A percentile compares a stretch with the other conserved stretches of the same genome.
Evolutionary conservation across 1,284 basidiomycete genomes (phyloP).

Genomic region (Rugosomyces carneus): DNA sequence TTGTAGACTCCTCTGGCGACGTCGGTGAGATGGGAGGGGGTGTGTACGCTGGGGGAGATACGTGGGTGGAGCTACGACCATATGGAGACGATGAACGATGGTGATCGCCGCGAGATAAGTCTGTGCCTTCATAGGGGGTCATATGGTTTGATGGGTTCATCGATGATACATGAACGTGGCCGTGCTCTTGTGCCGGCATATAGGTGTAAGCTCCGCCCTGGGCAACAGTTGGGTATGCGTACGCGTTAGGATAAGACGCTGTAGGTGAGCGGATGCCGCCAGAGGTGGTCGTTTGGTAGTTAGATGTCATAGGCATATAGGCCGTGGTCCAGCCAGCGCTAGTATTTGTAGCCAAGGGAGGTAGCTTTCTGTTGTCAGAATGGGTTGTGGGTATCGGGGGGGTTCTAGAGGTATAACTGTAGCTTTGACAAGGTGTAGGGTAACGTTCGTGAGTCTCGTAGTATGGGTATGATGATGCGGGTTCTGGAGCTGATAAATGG

Average conservation of each 20-base stretch:
- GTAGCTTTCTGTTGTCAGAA: constrained; percentile 32
- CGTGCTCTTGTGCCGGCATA: constrained; percentile 24
- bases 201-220: constrained; percentile 34
- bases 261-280: constrained; percentile 49
- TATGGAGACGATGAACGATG: constrained; percentile 40
- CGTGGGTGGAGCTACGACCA: constrained; percentile 26
- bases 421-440: constrained; percentile 34
- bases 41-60: constrained; percentile 22
- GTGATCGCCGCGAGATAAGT: constrained; percentile 24
- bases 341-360: constrained; percentile 30
- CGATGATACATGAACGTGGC: constrained; percentile 24
- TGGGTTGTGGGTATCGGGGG: constrained; percentile 36
- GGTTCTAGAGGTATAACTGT: constrained; percentile 44
- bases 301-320: constrained; percentile 32
- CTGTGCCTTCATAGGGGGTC: constrained; percentile 26
- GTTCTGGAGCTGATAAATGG: constrained; percentile 35
- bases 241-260: constrained; percentile 44
- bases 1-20: constrained; percentile 50
- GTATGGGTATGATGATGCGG: constrained; percentile 36
- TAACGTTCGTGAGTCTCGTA: constrained; percentile 59
- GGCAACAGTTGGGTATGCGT: constrained; percentile 30
- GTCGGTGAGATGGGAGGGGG: constrained; percentile 29
- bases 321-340: constrained; percentile 37
- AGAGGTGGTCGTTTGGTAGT: constrained; percentile 26
- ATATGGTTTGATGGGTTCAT: constrained; percentile 25